Base-by-base conservation (phyloP, 495 filamentous ascomycete species). In the Penicillium parvum region DNA sequence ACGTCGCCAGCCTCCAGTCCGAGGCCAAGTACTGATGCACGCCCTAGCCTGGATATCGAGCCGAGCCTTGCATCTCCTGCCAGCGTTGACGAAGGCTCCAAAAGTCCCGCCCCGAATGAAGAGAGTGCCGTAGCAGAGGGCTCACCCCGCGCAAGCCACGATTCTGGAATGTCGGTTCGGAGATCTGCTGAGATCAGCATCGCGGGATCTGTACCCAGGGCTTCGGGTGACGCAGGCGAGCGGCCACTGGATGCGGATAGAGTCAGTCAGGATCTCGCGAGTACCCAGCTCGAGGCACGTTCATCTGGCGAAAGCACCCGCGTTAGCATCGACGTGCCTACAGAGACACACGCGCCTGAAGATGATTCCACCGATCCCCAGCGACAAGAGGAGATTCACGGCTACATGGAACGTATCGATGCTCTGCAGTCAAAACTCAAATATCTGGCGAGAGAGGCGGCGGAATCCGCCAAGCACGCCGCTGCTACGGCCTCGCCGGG, bases 341-440 rank as follows among this genome's bases (percentile, higher is more conserved):
- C 45, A 1, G 57, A 69, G 6, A 26, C 27, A 18, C 42, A 34
- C 17, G 14, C 27, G 14, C 27, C 72, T 14, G 72, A 82, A n/a
- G 64, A 81, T 27, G 77, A 84, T 37, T 72, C 72, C 17, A 66
- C 77, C 3, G 77, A 86, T 32, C 59, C 71, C 18, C 79, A 82
- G 37, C 74, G 84, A 55, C 86, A 88, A 42, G 85, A 89, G 54
- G 90, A 96, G 57, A 74, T 84, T 12, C 80, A 92, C 50, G 74
- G 68, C 8, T 90, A 94, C 44, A 77, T 90, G 9, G 92, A 96
- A 64, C 82, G 87, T 3, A 95, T 97, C 27, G 92, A 97, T 65
- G 86, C 94, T 14, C 71, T 98, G 7, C 86, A 96, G 59, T 79
- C 87, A 5, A 96, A 96, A 57, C 72, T 98, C 18, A 81, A 86